These are phyloP conservation scores for Wickerhamiella qilinensis DNA, from an alignment of 805 yeast genomes.

Conservation along the genomic window DNA sequence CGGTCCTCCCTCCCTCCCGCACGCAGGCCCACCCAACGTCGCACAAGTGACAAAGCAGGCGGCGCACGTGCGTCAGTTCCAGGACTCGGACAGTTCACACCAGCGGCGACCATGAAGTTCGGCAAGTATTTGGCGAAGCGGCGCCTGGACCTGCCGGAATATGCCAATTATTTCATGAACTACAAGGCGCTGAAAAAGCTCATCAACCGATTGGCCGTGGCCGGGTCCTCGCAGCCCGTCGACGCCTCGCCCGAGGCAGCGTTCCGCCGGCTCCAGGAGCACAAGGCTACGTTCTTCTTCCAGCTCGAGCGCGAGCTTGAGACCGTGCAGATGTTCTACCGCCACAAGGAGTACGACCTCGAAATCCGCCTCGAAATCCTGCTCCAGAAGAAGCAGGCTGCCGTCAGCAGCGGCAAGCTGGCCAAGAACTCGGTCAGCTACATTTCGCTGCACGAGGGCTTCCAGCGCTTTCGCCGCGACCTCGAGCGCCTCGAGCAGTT, in stretches of 20 bases:
- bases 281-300: slow-evolving; percentile 78
- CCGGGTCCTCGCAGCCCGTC: slow-evolving; percentile 28
- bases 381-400: slow-evolving; percentile 49
- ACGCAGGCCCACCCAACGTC: too few relatives aligned
- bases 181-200: slow-evolving; percentile 87
- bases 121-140: slow-evolving; percentile 91
- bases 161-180: slow-evolving; percentile 83
- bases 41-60: too few relatives aligned
- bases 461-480: slow-evolving; percentile 79
- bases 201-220: slow-evolving; percentile 47
- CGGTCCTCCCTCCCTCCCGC: too few relatives aligned
- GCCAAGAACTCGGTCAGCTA: slow-evolving; percentile 55
- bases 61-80: too few relatives aligned
- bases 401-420: slow-evolving; percentile 28
- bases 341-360: slow-evolving; percentile 81
- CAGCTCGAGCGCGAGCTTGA: slow-evolving; percentile 87
- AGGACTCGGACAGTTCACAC: too few relatives aligned
- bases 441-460: slow-evolving; percentile 71
- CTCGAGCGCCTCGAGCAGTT: slow-evolving; percentile 79
- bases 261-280: slow-evolving; percentile 56
- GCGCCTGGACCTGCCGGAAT: slow-evolving; percentile 89
- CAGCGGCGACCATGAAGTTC: slow-evolving; percentile 69
- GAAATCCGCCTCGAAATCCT: slow-evolving; percentile 64
- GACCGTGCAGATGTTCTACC: slow-evolving; percentile 81
- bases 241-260: slow-evolving; percentile 22